Percentiles rank a stretch among this genome's conserved stretches.
phyloP scores from a whole-genome alignment of 1,284 basidiomycete genomes.

The Cerrena zonata region DNA sequence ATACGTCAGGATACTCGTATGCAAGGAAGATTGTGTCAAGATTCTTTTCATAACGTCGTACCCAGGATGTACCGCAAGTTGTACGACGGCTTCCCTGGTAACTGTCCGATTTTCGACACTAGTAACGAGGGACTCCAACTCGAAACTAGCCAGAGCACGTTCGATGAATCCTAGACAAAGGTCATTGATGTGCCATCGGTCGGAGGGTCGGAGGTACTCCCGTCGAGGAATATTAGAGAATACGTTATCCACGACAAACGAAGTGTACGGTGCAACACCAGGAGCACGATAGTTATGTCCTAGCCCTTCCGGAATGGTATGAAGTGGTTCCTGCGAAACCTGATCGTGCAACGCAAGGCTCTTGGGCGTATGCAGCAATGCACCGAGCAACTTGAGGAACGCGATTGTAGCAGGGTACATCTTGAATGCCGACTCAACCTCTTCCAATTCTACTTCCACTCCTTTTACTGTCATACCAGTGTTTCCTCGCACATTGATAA shows the following conservation, averaged over 20 bases:
- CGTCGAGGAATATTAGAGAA: constrained; percentile 66
- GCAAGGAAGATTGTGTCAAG: constrained; percentile 67
- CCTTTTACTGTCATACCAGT: constrained; percentile 52
- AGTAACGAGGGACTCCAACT: constrained; percentile 62
- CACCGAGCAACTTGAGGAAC: constrained; percentile 78
- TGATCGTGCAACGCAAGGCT: constrained; percentile 55
- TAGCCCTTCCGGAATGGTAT: constrained; percentile 72
- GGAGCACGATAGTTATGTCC: constrained; percentile 72
- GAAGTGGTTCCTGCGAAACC: constrained; percentile 56
- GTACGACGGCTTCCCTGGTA: constrained; percentile 47
- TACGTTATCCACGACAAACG: constrained; percentile 86
- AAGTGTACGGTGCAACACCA: constrained; percentile 73
- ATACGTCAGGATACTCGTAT: constrained; percentile 70
- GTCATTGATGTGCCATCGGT: constrained; percentile 86
- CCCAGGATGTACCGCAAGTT: constrained; percentile 75
- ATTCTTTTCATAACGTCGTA: constrained; percentile 82
- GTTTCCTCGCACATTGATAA: constrained; percentile 66
- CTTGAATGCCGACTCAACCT: constrained; percentile 75
- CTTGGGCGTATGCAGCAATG: constrained; percentile 75
- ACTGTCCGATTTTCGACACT: constrained; percentile 44
- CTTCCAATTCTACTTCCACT: constrained; percentile 77
- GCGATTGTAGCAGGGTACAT: constrained; percentile 84
- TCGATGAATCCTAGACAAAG: constrained; percentile 83
- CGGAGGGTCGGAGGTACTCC: constrained; percentile 70
- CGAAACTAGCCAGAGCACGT: constrained; percentile 74